Conservation (phyloP, 177 flowering plant genomes). For the Tripterygium wilfordii region DNA sequence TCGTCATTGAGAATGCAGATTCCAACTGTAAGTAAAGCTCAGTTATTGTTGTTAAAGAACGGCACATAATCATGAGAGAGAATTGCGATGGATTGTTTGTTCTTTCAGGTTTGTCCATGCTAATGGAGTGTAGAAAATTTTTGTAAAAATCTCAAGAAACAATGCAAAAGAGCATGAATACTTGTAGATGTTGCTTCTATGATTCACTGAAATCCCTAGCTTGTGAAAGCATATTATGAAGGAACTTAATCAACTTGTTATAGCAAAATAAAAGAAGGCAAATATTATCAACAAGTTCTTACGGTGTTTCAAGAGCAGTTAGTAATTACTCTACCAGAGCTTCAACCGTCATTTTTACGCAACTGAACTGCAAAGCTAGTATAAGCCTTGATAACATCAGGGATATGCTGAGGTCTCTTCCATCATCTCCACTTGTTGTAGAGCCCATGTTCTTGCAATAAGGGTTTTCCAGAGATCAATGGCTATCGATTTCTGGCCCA, state of each 20-base stretch:
- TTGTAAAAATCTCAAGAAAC: constrained; percentile 26
- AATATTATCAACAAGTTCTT: no score
- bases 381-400: constrained; percentile 82
- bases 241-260: no score
- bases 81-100: constrained; percentile 18
- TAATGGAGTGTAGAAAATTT: constrained; percentile 7
- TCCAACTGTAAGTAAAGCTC: constrained; percentile 30
- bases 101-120: constrained; percentile 7
- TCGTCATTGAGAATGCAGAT: neutral
- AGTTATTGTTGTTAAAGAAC: no score
- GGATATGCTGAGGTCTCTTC: constrained; percentile 38
- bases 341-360: constrained; percentile 70
- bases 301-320: no score
- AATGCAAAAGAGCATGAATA: no score
- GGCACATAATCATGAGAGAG: no score
- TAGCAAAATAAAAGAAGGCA: no score
- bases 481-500: no score
- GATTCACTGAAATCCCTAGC: no score
- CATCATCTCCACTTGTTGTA: constrained; percentile 10
- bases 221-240: no score
- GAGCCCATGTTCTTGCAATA: constrained; percentile 3
- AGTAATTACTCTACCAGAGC: constrained; percentile 54
- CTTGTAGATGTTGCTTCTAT: no score
- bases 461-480: no score
- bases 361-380: constrained; percentile 71